Conservation (phyloP, 169 alveolate species). For the Cytauxzoon felis region DNA sequence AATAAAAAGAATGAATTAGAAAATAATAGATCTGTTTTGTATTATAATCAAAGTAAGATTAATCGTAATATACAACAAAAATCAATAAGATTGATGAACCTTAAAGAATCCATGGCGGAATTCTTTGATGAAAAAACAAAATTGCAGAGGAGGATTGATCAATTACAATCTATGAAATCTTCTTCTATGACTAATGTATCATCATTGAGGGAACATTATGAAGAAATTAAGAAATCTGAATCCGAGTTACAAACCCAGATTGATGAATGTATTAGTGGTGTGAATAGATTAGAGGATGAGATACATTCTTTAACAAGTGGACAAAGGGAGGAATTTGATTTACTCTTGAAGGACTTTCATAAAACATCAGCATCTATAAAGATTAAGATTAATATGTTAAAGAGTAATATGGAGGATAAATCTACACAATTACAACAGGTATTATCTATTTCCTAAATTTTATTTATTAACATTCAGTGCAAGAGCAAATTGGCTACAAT, state of each 20-base stretch:
- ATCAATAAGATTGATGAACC: not conserved
- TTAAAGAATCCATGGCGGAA: conserved; percentile 22
- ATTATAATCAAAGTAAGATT: conserved; percentile 52
- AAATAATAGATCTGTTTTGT: conserved; percentile 10
- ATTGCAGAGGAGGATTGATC: conserved; percentile 11
- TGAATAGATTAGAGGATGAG: conserved; percentile 8
- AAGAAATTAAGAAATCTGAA: conserved; percentile 17
- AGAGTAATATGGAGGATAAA: conserved; percentile 9
- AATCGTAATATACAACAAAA: conserved; percentile 32
- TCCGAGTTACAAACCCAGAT: conserved; percentile 7
- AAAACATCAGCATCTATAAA: conserved; percentile 19
- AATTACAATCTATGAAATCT: not conserved
- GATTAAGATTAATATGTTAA: conserved; percentile 20
- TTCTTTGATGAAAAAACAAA: conserved; percentile 15
- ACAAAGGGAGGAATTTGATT: conserved; percentile 21
- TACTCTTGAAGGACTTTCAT: conserved; percentile 28
- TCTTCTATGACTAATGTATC: conserved; percentile 1
- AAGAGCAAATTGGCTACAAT: no score
- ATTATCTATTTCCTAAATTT: not conserved
- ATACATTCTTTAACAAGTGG: conserved; percentile 7
- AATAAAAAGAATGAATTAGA: conserved; percentile 49
- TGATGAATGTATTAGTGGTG: conserved; percentile 4
- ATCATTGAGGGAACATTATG: conserved; percentile 7
- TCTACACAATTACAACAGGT: conserved; percentile 9
- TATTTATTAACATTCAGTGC: no score